phyloP scores from a whole-genome alignment of 345 rosid genomes.

The Hypericum perforatum region DNA sequence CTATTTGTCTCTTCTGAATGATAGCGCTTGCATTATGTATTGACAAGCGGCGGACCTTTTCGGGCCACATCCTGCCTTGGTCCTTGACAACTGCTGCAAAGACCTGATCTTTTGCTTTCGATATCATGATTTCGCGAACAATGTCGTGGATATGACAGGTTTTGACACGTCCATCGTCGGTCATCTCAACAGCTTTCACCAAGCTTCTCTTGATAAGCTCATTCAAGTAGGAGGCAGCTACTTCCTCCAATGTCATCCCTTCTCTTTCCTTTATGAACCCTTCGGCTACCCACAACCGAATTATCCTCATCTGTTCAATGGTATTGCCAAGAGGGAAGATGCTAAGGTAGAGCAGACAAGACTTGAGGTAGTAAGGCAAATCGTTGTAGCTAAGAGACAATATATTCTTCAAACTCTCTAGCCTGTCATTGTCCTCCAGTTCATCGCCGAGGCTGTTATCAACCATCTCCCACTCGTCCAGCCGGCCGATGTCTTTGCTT shows the following conservation, averaged over 20 bases:
- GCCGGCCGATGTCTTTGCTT: background rate
- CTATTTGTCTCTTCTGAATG: constrained; percentile 3
- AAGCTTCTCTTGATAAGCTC: constrained; percentile 35
- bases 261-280: constrained; percentile 18
- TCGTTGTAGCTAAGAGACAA: background rate
- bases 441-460: constrained; percentile 1
- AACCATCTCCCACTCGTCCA: background rate
- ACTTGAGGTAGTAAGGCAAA: background rate
- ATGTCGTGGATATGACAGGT: constrained; percentile 32
- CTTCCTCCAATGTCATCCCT: constrained; percentile 36
- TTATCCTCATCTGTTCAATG: background rate
- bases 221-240: constrained; percentile 30
- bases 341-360: background rate
- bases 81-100: constrained; percentile 23
- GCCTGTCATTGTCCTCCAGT: background rate
- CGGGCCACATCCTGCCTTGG: constrained; percentile 13
- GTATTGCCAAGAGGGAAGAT: background rate
- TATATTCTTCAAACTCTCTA: background rate
- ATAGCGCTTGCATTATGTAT: constrained; percentile 12
- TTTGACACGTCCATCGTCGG: constrained; percentile 24
- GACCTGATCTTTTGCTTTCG: constrained; percentile 29
- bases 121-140: constrained; percentile 23
- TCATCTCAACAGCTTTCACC: constrained; percentile 20
- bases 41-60: constrained; percentile 35
- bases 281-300: constrained; percentile 5